phyloP scores from a whole-genome alignment of 768 basidiomycete species.

The Podaxis sp. region DNA sequence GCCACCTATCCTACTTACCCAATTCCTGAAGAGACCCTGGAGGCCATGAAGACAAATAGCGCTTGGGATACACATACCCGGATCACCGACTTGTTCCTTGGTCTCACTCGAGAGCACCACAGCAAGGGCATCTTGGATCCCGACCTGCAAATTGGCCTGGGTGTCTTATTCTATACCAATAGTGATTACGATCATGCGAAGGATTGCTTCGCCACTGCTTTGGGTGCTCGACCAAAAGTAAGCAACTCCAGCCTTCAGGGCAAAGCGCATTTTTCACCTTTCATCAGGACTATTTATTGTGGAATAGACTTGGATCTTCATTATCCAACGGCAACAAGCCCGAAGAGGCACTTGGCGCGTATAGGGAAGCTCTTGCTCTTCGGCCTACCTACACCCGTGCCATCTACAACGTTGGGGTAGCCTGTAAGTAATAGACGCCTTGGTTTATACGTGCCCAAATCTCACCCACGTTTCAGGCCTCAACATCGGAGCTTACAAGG shows the following conservation, averaged over 20 bases:
- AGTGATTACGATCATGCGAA: constrained; percentile 83
- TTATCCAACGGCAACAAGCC: constrained; percentile 93
- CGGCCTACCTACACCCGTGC: constrained; percentile 96
- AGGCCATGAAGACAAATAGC: constrained; percentile 49
- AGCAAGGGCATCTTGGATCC: constrained; percentile 68
- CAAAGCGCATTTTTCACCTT: background rate
- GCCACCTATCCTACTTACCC: constrained; percentile 56
- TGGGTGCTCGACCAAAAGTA: constrained; percentile 69
- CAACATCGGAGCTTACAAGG: constrained; percentile 92
- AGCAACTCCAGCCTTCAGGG: background rate
- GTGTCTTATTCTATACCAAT: constrained; percentile 89
- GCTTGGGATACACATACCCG: constrained; percentile 81
- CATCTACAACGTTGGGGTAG: constrained; percentile 97
- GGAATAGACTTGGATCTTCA: constrained; percentile 94
- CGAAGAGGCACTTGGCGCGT: constrained; percentile 88
- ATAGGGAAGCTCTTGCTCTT: constrained; percentile 84
- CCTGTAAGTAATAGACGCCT: constrained; percentile 56
- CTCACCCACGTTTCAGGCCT: constrained; percentile 50
- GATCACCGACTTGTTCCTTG: constrained; percentile 80
- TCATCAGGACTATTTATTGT: constrained; percentile 79
- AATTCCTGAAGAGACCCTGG: constrained; percentile 51
- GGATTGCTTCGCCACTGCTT: constrained; percentile 90
- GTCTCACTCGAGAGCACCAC: constrained; percentile 81
- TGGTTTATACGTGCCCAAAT: background rate
- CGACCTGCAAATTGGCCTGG: constrained; percentile 90